Evolutionary conservation across 2,329 filamentous ascomycete genomes (phyloP).

Genomic region (Exophiala dermatitidis): DNA sequence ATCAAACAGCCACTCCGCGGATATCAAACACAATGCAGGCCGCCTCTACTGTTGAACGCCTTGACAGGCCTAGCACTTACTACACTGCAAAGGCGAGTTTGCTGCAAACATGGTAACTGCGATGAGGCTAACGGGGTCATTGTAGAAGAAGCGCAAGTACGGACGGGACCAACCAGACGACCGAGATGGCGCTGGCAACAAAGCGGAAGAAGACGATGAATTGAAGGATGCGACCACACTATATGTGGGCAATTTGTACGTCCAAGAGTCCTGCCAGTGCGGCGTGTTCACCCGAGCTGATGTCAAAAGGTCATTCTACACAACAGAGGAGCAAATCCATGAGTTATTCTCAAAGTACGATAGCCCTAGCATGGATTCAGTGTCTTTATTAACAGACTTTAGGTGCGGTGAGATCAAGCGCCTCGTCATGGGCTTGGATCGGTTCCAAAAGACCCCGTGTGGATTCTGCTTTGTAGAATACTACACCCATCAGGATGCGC

Average conservation of each 20-base stretch:
- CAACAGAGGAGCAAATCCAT: constrained; percentile 97
- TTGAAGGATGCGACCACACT: constrained; percentile 84
- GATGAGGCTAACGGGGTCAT: constrained; percentile 11
- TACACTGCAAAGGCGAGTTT: constrained; percentile 67
- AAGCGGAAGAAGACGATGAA: constrained; percentile 62
- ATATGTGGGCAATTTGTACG: constrained; percentile 92
- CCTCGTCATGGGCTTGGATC: constrained; percentile 93
- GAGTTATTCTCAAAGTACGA: constrained; percentile 80
- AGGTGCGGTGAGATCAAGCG: constrained; percentile 93
- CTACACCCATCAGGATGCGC: constrained; percentile 92
- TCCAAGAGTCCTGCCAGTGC: constrained; percentile 11
- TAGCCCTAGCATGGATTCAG: neutral
- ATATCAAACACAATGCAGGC: constrained; percentile 1
- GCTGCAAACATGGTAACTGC: neutral
- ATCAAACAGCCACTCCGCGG: neutral
- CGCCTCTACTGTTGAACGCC: constrained; percentile 76
- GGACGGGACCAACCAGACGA: constrained; percentile 51
- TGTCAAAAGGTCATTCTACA: constrained; percentile 74
- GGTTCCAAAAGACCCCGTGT: constrained; percentile 95
- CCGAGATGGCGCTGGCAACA: constrained; percentile 47
- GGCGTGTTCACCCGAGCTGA: constrained; percentile 8
- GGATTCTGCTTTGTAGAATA: constrained; percentile 99
- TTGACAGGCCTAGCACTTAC: constrained; percentile 93
- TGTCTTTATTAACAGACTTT: neutral
- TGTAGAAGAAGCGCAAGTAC: constrained; percentile 63